Base-by-base conservation (phyloP, 2,329 filamentous ascomycete species). In the Colletotrichum sp. region DNA sequence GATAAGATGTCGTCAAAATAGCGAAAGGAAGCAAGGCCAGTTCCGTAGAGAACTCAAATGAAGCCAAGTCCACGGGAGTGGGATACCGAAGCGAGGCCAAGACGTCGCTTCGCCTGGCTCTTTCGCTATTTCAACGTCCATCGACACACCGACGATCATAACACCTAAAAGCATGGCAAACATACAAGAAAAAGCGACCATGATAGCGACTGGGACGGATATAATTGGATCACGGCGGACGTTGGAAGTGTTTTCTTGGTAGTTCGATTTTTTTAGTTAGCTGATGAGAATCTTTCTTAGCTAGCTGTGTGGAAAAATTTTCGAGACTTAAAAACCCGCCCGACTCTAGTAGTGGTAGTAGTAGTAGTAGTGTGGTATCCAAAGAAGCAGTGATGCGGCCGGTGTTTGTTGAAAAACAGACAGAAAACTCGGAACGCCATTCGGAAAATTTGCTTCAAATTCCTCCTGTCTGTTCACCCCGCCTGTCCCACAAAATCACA, bases 371-470 rank as follows among this genome's bases (percentile, higher is more conserved):
- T 48, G 21, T 71, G 36, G 52, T 75, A 66, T 75, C 66, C 30
- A 68, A 43, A 26, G 28, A 56, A 60, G 68, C 70, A 72, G 61
- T 56, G 55, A 67, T 75, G 72, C 72, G 16, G 55, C 62, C 52
- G 61, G 38, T 56, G 61, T 71, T 58, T 72, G 30, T n/a, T 62
- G 18, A 28, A 8, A 26, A 21, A 28, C 43, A 56, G 65, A 43
- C 13, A 34, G 36, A 65, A 66, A 55, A 9, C 32, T 38, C 64
- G 15, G 61, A 70, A 77, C 73, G 65, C 66, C 70, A 55, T 34
- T 62, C 9, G n/a, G 24, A 21, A 62, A 43, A 60, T 69, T 73
- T 32, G 24, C 68, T 30, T 66, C 58, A 72, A 70, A 74, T 68
- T 70, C 69, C 58, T 52, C 48, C 16, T 28, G 55, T 28, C 24